Evolutionary conservation across 345 rosid genomes (phyloP).

Genomic region (Mallotus nudiflorus): DNA sequence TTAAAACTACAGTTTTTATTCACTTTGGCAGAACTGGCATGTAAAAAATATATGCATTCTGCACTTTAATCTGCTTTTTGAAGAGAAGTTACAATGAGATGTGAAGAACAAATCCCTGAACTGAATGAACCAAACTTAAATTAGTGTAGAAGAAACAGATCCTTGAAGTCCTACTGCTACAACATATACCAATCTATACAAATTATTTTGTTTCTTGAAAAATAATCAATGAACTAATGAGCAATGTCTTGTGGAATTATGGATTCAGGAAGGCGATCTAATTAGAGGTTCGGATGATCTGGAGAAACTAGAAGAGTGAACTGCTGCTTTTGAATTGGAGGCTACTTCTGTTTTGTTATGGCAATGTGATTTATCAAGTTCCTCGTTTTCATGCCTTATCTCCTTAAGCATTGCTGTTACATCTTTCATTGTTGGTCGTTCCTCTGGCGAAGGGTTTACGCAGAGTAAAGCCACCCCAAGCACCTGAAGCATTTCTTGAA

Average conservation of each 20-base stretch:
- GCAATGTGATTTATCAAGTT: conserved; percentile 41
- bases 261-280: conserved; percentile 40
- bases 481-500: conserved; percentile 68
- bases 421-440: conserved; percentile 71
- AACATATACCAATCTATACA: conserved; percentile 39
- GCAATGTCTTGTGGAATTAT: conserved; percentile 14
- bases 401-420: conserved; percentile 62
- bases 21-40: not conserved
- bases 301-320: conserved; percentile 66
- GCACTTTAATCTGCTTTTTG: not conserved
- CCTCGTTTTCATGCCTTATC: conserved; percentile 55
- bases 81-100: not conserved
- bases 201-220: conserved; percentile 27
- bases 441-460: conserved; percentile 53
- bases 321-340: conserved; percentile 34
- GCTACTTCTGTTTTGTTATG: conserved; percentile 27
- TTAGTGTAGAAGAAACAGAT: conserved; percentile 15
- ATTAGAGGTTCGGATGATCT: conserved; percentile 64
- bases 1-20: not conserved
- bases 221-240: conserved; percentile 18
- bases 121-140: conserved; percentile 16
- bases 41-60: not conserved
- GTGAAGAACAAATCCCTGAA: not conserved
- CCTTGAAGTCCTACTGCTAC: conserved; percentile 9
- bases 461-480: conserved; percentile 70